phyloP scores from a whole-genome alignment of 257 asterid species.

The Primulina eburnea region DNA sequence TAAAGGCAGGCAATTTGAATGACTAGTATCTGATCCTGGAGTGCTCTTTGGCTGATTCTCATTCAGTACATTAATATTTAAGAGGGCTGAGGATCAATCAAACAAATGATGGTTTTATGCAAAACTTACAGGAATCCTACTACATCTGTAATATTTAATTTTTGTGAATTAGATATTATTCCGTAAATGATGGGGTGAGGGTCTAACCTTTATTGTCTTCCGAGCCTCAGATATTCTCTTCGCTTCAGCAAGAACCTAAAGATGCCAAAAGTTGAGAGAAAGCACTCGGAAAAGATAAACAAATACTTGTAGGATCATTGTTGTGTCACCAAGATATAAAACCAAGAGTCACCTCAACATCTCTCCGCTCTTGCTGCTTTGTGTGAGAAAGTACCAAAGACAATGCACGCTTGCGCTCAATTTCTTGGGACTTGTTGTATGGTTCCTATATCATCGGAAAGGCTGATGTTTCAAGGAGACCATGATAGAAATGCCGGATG shows the following conservation, averaged over 20 bases:
- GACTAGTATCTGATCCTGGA: background rate
- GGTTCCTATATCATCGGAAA: constrained; percentile 53
- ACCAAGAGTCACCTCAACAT: constrained; percentile 58
- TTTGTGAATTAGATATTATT: constrained; percentile 17
- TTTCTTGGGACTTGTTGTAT: constrained; percentile 73
- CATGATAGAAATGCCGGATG: constrained; percentile 11
- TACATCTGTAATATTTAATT: background rate
- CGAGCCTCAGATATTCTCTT: constrained; percentile 81
- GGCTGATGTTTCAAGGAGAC: constrained; percentile 25
- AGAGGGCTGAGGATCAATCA: background rate
- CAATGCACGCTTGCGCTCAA: constrained; percentile 83
- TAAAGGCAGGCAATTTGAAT: background rate
- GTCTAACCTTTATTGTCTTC: constrained; percentile 65
- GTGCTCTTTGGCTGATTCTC: background rate
- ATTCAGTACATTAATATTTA: too few relatives aligned
- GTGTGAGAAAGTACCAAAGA: constrained; percentile 88
- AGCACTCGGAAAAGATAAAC: constrained; percentile 5
- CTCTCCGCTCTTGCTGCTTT: constrained; percentile 88
- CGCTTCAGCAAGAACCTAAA: constrained; percentile 88
- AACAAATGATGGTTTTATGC: background rate
- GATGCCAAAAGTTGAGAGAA: constrained; percentile 11
- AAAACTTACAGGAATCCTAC: background rate
- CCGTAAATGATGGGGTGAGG: background rate
- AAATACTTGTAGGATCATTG: constrained; percentile 11
- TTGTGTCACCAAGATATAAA: background rate